Conservation (phyloP, 441 rosid species). For the Syzygium syzygioides region DNA sequence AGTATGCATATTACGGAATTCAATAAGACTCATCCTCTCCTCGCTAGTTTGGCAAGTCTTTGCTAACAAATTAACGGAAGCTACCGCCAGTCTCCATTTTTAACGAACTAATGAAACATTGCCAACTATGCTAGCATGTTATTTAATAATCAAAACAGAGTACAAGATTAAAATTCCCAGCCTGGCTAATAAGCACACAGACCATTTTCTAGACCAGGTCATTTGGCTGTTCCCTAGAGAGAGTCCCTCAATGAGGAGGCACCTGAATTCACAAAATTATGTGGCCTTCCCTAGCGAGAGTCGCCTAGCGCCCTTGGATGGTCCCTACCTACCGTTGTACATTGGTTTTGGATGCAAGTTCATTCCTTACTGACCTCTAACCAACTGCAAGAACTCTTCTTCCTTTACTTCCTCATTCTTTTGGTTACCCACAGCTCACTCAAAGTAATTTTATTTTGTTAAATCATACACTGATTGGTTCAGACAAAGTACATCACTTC, state of each 20-base stretch:
- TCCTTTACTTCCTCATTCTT: background rate
- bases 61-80: background rate
- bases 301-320: background rate
- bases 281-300: background rate
- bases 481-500: background rate
- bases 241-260: background rate
- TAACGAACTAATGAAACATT: background rate
- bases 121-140: background rate
- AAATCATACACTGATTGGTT: background rate
- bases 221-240: background rate
- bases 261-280: background rate
- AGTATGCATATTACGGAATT: background rate
- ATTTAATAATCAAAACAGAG: background rate
- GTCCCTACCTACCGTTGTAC: background rate
- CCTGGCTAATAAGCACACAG: background rate
- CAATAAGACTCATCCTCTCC: background rate
- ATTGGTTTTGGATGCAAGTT: background rate
- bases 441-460: background rate
- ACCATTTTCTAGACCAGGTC: background rate
- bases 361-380: background rate
- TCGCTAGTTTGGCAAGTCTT: background rate
- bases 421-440: background rate
- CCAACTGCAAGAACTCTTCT: background rate
- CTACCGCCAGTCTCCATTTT: background rate
- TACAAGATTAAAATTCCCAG: background rate